Base-by-base conservation (phyloP, 768 basidiomycete species). In the Tulasnella calospora region DNA sequence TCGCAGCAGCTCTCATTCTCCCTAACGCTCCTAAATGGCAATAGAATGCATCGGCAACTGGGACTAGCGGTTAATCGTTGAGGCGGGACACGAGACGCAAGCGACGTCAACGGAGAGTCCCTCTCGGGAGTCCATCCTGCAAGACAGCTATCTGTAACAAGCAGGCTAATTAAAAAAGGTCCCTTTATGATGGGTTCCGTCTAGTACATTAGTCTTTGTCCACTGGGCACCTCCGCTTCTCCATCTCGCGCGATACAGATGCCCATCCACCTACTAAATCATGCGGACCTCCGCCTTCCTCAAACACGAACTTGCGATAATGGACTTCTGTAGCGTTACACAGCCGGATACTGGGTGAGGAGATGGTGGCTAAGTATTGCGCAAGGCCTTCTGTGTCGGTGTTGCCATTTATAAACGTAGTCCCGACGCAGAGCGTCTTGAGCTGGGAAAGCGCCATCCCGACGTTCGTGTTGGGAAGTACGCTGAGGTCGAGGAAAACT, bases 1-100 rank as follows among this genome's bases (percentile, higher is more conserved):
- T 98, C 17, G 94, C 95, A 55, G 96, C 94, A 19, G 96, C 96
- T 2, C 84, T 98, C n/a, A 86, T 96, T 27, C 95, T 96, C 5
- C 71, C 71, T 5, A 46, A 72, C 27, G 6, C 71, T 72, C n/a
- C 71, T 19, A 40, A 40, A 72, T 72, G 71, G 71, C 3, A 17
- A 9, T 67, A n/a, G n/a, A n/a, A 51, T 51, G 23, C n/a, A 51
- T 51, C 5, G 21, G 21, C 15, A 21, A 21, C 46, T 15, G 1
- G 21, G 46, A 47, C 46, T 17, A 47, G 46, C 46, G 19, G 21
- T 47, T 47, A 17, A 47, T 40, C 46, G 21, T n/a, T 47, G 15
- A n/a, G n/a, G 23, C 51, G 21, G n/a, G 51, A 51, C 2, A 23
- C 47, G 47, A 51, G n/a, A n/a, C 23, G 10, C 2, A 51, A n/a